These are phyloP conservation scores for Dispira simplex DNA, from an alignment of 192 early-diverging fungal species.

Conservation along the genomic window DNA sequence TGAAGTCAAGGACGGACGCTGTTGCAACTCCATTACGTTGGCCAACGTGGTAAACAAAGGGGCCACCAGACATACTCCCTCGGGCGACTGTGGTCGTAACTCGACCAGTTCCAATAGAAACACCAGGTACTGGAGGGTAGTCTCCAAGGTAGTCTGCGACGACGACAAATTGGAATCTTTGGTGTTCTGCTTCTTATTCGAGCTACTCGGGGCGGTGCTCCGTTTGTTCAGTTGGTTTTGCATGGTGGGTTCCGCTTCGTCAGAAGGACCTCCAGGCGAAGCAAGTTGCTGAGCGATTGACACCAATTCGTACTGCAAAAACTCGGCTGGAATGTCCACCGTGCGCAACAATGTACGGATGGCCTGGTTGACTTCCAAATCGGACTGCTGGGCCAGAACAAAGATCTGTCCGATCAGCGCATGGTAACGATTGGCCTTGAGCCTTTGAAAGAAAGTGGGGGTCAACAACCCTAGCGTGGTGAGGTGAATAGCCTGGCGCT, in stretches of 20 bases:
- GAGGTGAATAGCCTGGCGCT: neutral
- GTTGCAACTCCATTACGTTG: constrained; percentile 36
- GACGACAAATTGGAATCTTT: neutral
- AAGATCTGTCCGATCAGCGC: neutral
- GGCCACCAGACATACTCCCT: constrained; percentile 36
- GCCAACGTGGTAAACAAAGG: constrained; percentile 59
- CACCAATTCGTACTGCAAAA: constrained; percentile 11
- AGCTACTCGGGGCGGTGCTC: constrained; percentile 17
- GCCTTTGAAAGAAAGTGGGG: neutral
- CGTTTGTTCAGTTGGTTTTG: constrained; percentile 14
- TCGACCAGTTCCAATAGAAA: constrained; percentile 64
- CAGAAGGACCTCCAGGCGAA: neutral
- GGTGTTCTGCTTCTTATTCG: constrained; percentile 11
- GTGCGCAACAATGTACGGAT: neutral
- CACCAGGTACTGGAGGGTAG: constrained; percentile 36
- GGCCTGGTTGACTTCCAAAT: constrained; percentile 14
- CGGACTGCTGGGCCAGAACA: neutral
- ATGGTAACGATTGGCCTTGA: neutral
- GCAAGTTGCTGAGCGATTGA: neutral
- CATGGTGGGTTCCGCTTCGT: constrained; percentile 15
- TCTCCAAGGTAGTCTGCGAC: constrained; percentile 15
- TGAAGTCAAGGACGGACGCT: constrained; percentile 31
- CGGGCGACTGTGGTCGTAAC: constrained; percentile 32
- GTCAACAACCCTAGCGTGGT: neutral
- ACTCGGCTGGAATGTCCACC: constrained; percentile 9